These are phyloP conservation scores for Triadica sebifera DNA, from an alignment of 345 rosid species.

Conservation along the genomic window DNA sequence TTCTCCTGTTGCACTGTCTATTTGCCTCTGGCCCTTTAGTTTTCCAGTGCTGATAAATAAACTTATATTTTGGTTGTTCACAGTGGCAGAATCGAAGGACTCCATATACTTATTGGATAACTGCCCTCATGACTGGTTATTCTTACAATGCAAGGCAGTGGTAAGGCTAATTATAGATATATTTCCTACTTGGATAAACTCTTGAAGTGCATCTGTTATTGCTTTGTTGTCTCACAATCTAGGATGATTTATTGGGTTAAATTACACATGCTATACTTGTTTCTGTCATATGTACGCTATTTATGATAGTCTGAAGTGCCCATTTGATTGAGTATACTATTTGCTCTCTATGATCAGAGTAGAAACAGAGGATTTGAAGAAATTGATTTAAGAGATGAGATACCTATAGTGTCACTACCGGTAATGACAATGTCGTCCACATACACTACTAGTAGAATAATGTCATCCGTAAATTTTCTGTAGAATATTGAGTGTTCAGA, in stretches of 20 bases:
- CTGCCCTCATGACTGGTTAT: constrained; percentile 96
- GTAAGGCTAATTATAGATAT: constrained; percentile 44
- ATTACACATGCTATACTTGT: not conserved
- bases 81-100: constrained; percentile 93
- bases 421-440: no score
- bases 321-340: not conserved
- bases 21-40: not conserved
- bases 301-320: not conserved
- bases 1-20: not conserved
- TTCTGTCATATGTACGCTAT: not conserved
- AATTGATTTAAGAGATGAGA: no score
- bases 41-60: constrained; percentile 5
- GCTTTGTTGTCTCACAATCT: not conserved
- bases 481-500: no score
- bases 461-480: no score
- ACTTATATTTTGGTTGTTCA: constrained; percentile 27
- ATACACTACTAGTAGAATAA: no score
- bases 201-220: constrained; percentile 2
- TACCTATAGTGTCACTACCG: no score
- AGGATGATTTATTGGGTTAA: not conserved
- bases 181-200: not conserved
- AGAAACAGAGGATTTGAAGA: no score
- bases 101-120: constrained; percentile 80
- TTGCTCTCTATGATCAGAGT: no score
- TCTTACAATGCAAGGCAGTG: constrained; percentile 98